phyloP scores from a whole-genome alignment of 2,329 filamentous ascomycete species.

The Penicillium freii region DNA sequence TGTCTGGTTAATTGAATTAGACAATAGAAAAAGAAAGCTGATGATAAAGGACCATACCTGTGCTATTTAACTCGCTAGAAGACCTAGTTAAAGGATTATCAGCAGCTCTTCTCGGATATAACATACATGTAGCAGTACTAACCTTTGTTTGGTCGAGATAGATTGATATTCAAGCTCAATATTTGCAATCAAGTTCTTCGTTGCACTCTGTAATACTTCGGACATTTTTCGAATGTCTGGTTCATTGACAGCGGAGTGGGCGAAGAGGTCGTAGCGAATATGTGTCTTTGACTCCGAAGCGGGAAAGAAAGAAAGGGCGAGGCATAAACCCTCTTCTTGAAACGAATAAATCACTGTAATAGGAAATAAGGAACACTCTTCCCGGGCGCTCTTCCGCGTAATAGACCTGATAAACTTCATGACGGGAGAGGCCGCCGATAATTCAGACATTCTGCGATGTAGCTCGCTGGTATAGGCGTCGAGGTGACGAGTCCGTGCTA shows the following conservation, averaged over 20 bases:
- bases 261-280: slow-evolving; percentile 35
- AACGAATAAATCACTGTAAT: slow-evolving; percentile 25
- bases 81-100: not conserved
- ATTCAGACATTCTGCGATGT: slow-evolving; percentile 3
- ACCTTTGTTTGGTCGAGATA: slow-evolving; percentile 1
- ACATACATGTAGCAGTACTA: not conserved
- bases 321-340: slow-evolving; percentile 18
- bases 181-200: not conserved
- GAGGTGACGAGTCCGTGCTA: slow-evolving; percentile 8
- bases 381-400: not conserved
- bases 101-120: not conserved
- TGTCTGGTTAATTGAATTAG: not conserved
- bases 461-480: not conserved
- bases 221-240: not conserved
- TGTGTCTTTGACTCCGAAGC: slow-evolving; percentile 25
- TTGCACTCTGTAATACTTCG: not conserved
- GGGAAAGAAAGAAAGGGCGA: slow-evolving; percentile 30
- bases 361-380: slow-evolving; percentile 22
- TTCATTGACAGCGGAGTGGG: not conserved
- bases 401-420: slow-evolving; percentile 6
- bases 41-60: not conserved
- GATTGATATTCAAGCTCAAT: slow-evolving; percentile 21
- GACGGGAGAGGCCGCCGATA: not conserved
- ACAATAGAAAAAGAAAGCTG: rapidly evolving
- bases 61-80: not conserved